Evolutionary conservation across 2,329 filamentous ascomycete species (phyloP).

Genomic region (Colletotrichum sp.): DNA sequence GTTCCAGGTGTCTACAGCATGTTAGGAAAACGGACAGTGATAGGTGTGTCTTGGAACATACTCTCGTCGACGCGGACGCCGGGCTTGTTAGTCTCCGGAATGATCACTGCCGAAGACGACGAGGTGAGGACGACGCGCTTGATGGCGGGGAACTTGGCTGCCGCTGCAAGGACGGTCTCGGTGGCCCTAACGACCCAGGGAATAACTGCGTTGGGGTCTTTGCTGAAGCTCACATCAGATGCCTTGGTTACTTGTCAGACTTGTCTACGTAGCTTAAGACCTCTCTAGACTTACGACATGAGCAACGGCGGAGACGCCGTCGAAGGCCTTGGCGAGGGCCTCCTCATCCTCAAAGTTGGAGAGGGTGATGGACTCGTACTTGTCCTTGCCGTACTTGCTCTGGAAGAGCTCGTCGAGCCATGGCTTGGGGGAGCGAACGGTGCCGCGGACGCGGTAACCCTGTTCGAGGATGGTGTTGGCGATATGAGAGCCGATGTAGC

Average conservation of each 20-base stretch:
- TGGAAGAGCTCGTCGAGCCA: slow-evolving; percentile 35
- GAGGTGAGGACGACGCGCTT: slow-evolving; percentile 46
- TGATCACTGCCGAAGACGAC: slow-evolving; percentile 31
- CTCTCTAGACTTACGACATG: slow-evolving; percentile 22
- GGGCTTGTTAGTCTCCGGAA: slow-evolving; percentile 20
- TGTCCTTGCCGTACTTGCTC: slow-evolving; percentile 34
- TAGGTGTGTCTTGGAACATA: neutral
- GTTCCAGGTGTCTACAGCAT: slow-evolving; percentile 35
- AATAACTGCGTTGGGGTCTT: slow-evolving; percentile 45
- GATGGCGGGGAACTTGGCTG: slow-evolving; percentile 36
- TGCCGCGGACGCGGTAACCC: slow-evolving; percentile 52
- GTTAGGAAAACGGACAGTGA: neutral
- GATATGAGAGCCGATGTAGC: slow-evolving; percentile 45
- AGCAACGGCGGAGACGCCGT: slow-evolving; percentile 24
- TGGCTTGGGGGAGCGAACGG: slow-evolving; percentile 38
- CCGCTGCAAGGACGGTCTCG: slow-evolving; percentile 34
- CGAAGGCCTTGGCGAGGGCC: slow-evolving; percentile 29
- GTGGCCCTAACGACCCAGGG: slow-evolving; percentile 33
- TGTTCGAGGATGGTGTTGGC: slow-evolving; percentile 39
- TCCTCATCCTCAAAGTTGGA: slow-evolving; percentile 33
- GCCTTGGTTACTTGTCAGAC: slow-evolving; percentile 33
- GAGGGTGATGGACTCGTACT: slow-evolving; percentile 38
- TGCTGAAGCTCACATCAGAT: slow-evolving; percentile 34
- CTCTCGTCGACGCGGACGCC: slow-evolving; percentile 20
- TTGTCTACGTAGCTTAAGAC: too few relatives aligned